Percentiles rank a stretch among this genome's conserved stretches.
Conservation (phyloP, 306 rosid genomes). For the Abrus pulchellus region DNA sequence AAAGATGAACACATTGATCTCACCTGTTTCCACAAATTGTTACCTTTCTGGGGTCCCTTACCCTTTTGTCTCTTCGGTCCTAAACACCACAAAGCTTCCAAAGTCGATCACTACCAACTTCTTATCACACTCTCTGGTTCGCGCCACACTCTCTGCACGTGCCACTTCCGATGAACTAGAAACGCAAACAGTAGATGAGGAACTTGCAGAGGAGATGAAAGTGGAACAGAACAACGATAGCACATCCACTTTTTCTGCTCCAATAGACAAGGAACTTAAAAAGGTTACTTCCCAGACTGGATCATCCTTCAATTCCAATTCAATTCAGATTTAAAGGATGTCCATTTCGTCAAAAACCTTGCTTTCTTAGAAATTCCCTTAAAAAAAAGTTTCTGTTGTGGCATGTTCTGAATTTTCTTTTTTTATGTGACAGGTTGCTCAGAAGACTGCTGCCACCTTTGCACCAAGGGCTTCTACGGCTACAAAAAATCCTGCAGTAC, state of each 20-base stretch:
- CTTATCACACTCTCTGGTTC: conserved; percentile 36
- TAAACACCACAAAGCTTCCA: conserved; percentile 22
- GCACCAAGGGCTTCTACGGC: conserved; percentile 98
- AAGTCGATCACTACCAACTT: conserved; percentile 28
- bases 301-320: conserved; percentile 12
- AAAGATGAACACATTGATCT: conserved; percentile 64
- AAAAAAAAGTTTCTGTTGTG: not conserved
- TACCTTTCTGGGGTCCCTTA: conserved; percentile 49
- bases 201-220: conserved; percentile 39
- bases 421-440: conserved; percentile 73
- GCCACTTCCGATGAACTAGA: conserved; percentile 75
- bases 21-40: conserved; percentile 58
- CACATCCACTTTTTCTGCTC: conserved; percentile 58
- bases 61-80: conserved; percentile 34
- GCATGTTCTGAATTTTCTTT: conserved; percentile 23
- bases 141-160: conserved; percentile 48
- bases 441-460: conserved; percentile 96
- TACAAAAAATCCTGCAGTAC: conserved; percentile 89
- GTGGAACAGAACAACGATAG: conserved; percentile 44
- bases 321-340: not conserved
- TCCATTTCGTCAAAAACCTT: conserved; percentile 7
- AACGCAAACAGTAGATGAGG: conserved; percentile 44
- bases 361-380: not conserved
- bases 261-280: conserved; percentile 86
- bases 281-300: conserved; percentile 56